Evolutionary conservation across 2,329 filamentous ascomycete species (phyloP).

Genomic region (Diaporthe citriasiana): DNA sequence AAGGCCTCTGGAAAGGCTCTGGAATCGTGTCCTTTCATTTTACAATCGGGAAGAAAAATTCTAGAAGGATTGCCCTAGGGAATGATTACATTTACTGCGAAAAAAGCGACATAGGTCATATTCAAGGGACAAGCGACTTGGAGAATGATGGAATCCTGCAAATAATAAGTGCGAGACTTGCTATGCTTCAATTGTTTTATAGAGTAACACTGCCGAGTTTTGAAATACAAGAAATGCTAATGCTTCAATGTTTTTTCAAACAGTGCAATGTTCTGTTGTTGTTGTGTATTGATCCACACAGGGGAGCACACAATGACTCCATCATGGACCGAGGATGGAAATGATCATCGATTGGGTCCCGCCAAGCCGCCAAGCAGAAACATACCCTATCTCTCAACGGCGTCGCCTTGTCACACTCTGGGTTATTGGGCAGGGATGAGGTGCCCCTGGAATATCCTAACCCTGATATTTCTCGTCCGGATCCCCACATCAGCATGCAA

Average conservation of each 20-base stretch:
- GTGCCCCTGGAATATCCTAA: slow-evolving; percentile 20
- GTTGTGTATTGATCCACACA: neutral
- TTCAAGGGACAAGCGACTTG: neutral
- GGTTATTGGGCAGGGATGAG: slow-evolving; percentile 10
- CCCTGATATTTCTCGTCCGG: neutral
- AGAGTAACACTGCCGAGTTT: too few species aligned
- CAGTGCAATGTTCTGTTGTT: neutral
- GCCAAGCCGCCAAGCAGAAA: neutral
- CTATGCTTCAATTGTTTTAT: neutral
- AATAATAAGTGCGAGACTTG: neutral
- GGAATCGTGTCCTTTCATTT: neutral
- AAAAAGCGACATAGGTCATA: neutral
- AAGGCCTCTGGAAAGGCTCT: too few species aligned
- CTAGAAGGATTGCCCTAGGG: neutral
- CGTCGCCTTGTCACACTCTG: slow-evolving; percentile 14
- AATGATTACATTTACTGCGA: neutral
- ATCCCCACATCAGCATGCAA: neutral
- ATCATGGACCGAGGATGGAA: neutral
- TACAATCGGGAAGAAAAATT: too few species aligned
- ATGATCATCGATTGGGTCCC: neutral
- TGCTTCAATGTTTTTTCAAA: too few species aligned
- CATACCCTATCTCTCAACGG: slow-evolving; percentile 9
- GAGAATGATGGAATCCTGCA: neutral
- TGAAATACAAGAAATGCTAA: neutral
- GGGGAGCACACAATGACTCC: neutral